Percentiles rank a stretch among this genome's conserved stretches.
Evolutionary conservation across 257 asterid species (phyloP).

Genomic region (Solanum gracilifrons): DNA sequence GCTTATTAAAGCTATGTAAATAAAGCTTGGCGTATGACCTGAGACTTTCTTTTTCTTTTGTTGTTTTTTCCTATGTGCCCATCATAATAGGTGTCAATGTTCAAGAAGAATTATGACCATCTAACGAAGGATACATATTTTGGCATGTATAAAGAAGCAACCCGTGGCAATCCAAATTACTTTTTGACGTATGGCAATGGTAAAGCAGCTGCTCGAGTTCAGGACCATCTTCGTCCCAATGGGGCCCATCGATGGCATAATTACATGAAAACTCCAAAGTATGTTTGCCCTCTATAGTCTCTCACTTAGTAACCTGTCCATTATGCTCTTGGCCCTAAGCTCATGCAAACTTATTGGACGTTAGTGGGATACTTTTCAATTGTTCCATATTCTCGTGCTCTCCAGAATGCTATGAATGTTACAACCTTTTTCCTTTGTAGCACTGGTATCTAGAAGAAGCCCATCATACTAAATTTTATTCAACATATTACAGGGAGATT

Average conservation of each 20-base stretch:
- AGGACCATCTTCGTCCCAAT: constrained; percentile 62
- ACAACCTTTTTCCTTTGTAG: background rate
- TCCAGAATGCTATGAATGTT: background rate
- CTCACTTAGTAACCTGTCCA: background rate
- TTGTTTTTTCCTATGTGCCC: background rate
- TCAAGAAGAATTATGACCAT: constrained; percentile 65
- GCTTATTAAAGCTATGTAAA: background rate
- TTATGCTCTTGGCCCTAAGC: background rate
- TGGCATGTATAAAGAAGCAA: constrained; percentile 37
- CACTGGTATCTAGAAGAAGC: background rate
- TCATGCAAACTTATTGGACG: background rate
- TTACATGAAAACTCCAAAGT: constrained; percentile 58
- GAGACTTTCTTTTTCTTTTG: background rate
- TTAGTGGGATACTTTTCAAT: background rate
- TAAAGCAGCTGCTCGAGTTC: constrained; percentile 70
- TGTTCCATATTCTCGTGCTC: background rate
- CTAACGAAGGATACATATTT: constrained; percentile 35
- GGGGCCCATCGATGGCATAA: constrained; percentile 82
- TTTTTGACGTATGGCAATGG: constrained; percentile 60
- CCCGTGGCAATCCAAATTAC: constrained; percentile 51
- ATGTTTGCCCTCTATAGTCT: constrained; percentile 2
- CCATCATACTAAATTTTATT: background rate
- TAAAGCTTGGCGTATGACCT: background rate
- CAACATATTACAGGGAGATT: constrained; percentile 37
- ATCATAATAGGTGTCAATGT: constrained; percentile 46